Evolutionary conservation across 805 yeast genomes (phyloP).

Genomic region (Wickerhamiella bombiphila): DNA sequence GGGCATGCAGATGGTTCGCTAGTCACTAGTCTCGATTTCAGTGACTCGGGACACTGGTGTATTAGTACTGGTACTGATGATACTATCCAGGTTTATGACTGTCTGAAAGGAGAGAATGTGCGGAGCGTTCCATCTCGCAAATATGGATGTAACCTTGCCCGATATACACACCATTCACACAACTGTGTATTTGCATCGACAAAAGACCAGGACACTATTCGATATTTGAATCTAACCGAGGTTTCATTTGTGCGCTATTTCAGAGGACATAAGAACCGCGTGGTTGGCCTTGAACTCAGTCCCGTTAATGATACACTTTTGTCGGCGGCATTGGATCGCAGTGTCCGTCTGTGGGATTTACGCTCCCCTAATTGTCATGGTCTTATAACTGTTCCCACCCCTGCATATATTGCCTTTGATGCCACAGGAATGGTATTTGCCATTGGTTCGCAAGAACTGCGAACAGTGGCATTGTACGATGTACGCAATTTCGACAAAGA

Average conservation of each 20-base stretch:
- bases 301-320: constrained; percentile 54
- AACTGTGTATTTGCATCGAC: constrained; percentile 78
- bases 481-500: constrained; percentile 39
- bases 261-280: constrained; percentile 71
- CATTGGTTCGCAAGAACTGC: constrained; percentile 34
- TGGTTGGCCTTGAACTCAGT: constrained; percentile 54
- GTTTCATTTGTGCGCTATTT: constrained; percentile 75
- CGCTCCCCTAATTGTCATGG: constrained; percentile 55
- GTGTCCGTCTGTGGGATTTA: constrained; percentile 80
- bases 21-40: constrained; percentile 43
- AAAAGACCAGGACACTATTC: constrained; percentile 40
- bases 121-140: constrained; percentile 71
- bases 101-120: constrained; percentile 38
- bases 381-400: constrained; percentile 37
- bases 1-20: constrained; percentile 11
- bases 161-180: constrained; percentile 60
- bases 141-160: constrained; percentile 80
- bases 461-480: constrained; percentile 46
- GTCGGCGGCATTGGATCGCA: constrained; percentile 58
- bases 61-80: constrained; percentile 71
- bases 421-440: constrained; percentile 77
- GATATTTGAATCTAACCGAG: constrained; percentile 63
- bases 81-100: constrained; percentile 70
- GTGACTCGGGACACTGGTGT: constrained; percentile 66
- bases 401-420: constrained; percentile 55